Percentiles rank a stretch among this genome's conserved stretches.
Conservation (phyloP, 371 early-diverging fungal species). For the Saksenaea vasiformis region DNA sequence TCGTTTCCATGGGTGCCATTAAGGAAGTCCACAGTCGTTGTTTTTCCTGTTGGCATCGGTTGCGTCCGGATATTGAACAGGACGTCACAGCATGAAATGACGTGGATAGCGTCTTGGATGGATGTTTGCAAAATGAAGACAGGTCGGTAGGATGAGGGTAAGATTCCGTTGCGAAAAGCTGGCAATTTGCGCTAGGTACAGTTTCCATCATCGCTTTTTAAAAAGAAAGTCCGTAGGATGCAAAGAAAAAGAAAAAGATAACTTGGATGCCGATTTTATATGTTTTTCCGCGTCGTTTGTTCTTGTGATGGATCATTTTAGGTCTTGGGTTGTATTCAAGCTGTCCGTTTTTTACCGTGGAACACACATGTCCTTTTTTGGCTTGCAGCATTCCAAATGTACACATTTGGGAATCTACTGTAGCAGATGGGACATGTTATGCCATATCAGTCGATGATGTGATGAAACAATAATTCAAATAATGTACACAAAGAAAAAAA, state of each 20-base stretch:
- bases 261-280: not conserved
- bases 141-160: not conserved
- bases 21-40: not conserved
- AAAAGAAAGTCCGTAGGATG: not conserved
- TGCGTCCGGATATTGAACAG: not conserved
- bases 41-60: not conserved
- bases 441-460: no score
- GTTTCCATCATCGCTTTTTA: not conserved
- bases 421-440: no score
- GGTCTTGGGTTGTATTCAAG: not conserved
- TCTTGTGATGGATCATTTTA: conserved; percentile 2
- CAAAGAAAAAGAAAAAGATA: not conserved
- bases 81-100: not conserved
- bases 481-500: no score
- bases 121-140: not conserved
- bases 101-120: not conserved
- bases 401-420: no score
- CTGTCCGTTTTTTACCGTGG: not conserved
- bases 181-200: not conserved
- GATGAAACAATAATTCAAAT: no score
- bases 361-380: not conserved
- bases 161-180: not conserved
- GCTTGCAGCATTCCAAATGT: not conserved
- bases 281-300: not conserved
- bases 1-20: not conserved